Percentiles rank a stretch among this genome's conserved stretches.
Conservation (phyloP, 2,329 filamentous ascomycete genomes). For the Aspergillus fructus region DNA sequence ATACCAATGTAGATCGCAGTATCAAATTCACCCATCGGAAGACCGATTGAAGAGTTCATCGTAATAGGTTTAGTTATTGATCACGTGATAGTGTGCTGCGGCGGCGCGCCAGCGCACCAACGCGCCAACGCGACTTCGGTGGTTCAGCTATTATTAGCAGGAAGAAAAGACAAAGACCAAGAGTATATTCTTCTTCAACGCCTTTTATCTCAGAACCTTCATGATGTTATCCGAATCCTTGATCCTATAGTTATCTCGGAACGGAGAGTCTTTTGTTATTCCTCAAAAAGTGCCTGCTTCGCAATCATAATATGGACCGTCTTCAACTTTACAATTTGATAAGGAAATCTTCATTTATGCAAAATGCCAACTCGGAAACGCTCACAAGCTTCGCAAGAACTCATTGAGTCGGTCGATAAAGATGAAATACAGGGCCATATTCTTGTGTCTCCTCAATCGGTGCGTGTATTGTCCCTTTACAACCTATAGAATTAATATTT, state of each 20-base stretch:
- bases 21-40: no score
- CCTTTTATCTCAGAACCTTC: background rate
- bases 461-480: conserved; percentile 20
- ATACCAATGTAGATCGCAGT: no score
- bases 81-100: background rate
- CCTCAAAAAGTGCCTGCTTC: background rate
- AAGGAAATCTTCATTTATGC: conserved; percentile 2
- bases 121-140: background rate
- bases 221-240: background rate
- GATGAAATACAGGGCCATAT: conserved; percentile 25
- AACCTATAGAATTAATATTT: conserved; percentile 13
- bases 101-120: background rate
- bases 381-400: conserved; percentile 29
- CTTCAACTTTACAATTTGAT: background rate
- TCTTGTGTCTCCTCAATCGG: conserved; percentile 30
- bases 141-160: background rate
- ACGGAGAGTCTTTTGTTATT: background rate
- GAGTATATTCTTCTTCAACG: background rate
- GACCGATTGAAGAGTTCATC: no score
- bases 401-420: conserved; percentile 30
- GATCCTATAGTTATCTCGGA: background rate
- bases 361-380: conserved; percentile 47
- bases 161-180: background rate
- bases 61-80: no score
- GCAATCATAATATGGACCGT: background rate